phyloP scores from a whole-genome alignment of 495 filamentous ascomycete genomes.

The Lepraria neglecta region DNA sequence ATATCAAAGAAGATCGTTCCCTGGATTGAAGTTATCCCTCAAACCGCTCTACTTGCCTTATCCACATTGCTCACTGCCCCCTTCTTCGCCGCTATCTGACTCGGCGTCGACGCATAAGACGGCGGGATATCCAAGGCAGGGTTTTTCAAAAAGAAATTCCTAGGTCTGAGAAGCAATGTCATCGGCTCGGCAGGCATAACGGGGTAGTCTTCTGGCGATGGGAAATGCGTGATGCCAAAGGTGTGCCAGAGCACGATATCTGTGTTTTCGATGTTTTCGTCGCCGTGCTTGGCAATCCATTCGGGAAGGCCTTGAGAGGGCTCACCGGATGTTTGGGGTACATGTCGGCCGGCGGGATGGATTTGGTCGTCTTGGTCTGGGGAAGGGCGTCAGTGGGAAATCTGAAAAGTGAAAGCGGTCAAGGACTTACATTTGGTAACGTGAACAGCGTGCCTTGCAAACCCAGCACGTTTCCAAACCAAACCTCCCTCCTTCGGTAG shows the following conservation, averaged over 20 bases:
- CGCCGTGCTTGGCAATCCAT: conserved; percentile 65
- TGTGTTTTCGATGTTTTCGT: conserved; percentile 73
- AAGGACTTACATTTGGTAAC: conserved; percentile 75
- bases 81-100: conserved; percentile 49
- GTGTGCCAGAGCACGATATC: conserved; percentile 96
- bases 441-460: conserved; percentile 84
- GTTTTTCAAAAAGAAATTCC: conserved; percentile 83
- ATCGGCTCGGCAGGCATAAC: conserved; percentile 93
- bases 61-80: conserved; percentile 33
- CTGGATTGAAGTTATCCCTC: background rate
- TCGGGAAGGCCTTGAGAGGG: conserved; percentile 70
- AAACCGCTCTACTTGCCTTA: conserved; percentile 13
- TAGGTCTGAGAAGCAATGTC: conserved; percentile 72
- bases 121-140: conserved; percentile 85
- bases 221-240: conserved; percentile 90
- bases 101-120: conserved; percentile 67
- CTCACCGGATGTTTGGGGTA: conserved; percentile 86
- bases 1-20: background rate
- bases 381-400: conserved; percentile 6
- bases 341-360: conserved; percentile 87
- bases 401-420: background rate
- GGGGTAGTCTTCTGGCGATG: conserved; percentile 86
- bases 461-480: conserved; percentile 91
- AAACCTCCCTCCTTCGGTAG: conserved; percentile 79
- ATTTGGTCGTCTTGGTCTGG: conserved; percentile 78